Evolutionary conservation across 441 rosid species (phyloP), one percentile per base, ranked within the genome.

Genomic region (Populus tomentosa): DNA sequence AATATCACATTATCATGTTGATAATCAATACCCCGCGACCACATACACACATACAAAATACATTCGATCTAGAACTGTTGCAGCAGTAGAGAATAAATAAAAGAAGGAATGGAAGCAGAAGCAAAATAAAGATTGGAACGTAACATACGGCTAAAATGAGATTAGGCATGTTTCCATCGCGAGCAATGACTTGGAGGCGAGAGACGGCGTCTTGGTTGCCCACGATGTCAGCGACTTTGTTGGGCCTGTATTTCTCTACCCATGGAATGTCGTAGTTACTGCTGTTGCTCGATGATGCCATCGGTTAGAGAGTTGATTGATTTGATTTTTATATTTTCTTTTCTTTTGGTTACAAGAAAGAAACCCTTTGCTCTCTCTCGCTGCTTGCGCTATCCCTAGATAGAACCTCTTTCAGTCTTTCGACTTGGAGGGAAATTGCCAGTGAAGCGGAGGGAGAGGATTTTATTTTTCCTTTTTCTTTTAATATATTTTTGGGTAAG

Each of bases 191-290:
- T 86, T 91, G 94, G 74, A 96, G 97, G 75, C 98, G 89, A 10
- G 97, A 90, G 80, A 94, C 94, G 1, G 97, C 94, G 36, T 96
- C 99, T 79, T 87, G 87, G 78, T 96, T 94, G 61, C 99, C 99
- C 23, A 96, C 97, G 72, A 96, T 90, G 81, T 92, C 97, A 21
- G 84, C 75, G 71, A 94, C 89, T 78, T 88, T 94, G 83, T 40
- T 86, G 16, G 99, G 98, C n/a, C 98, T 79, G 86, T 88, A 96
- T 77, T 96, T 96, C 89, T 96, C 99, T 28, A 96, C 98, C 99
- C 99, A 96, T 7, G 98, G 98, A 28, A 90, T 80, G 69, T 95
- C 97, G 85, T 89, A 94, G 79, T 74, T 75, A 62, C 76, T 79
- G 75, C 71, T 74, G 75, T 72, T 75, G 53, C 84, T 77, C 2